A percentile compares a stretch with the other conserved stretches of the same genome.
Evolutionary conservation across 1,284 basidiomycete genomes (phyloP).

Genomic region (Taiwanofungus camphoratus): DNA sequence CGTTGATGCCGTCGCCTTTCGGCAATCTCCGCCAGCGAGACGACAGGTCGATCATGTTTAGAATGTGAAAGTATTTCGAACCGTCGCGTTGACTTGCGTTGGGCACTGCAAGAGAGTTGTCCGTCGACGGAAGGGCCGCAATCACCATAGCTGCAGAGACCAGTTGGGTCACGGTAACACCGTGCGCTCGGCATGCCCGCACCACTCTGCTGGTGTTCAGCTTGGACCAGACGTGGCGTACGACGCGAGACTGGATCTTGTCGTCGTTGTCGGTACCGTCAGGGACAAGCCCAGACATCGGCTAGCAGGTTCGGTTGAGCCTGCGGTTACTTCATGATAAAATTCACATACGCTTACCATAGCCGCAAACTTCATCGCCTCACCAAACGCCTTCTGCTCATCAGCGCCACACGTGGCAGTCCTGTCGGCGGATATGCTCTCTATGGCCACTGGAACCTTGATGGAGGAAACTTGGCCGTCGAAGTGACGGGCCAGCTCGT

Average conservation of each 20-base stretch:
- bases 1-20: no score
- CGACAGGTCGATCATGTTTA: constrained; percentile 1
- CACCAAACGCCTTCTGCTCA: no score
- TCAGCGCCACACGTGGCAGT: no score
- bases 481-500: neutral
- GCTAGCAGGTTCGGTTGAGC: neutral
- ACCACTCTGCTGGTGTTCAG: neutral
- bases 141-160: neutral
- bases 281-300: neutral
- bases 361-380: no score
- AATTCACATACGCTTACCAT: neutral
- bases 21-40: no score
- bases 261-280: constrained; percentile 1
- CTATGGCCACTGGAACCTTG: no score
- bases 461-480: neutral
- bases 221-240: constrained; percentile 1
- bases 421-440: no score
- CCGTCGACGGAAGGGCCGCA: neutral
- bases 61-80: neutral
- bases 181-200: constrained; percentile 3
- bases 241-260: neutral
- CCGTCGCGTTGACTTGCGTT: no score
- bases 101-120: no score
- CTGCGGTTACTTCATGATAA: neutral
- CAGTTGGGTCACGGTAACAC: constrained; percentile 3